These are phyloP conservation scores for Xylaria sp. DNA, from an alignment of 2,329 filamentous ascomycete genomes.

Conservation along the genomic window DNA sequence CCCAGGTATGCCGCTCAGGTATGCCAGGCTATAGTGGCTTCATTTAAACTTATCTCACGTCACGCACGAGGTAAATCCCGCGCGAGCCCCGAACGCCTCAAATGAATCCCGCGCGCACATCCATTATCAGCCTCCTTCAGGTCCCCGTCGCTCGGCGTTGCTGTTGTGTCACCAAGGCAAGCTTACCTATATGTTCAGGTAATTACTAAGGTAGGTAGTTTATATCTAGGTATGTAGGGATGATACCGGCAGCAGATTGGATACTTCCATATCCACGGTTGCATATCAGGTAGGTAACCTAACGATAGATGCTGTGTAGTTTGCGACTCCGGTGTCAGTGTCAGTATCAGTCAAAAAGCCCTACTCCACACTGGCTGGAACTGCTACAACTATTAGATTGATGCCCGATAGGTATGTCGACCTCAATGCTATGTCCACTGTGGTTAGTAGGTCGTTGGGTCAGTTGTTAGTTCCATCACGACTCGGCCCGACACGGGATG, in stretches of 20 bases:
- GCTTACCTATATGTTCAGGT: too few relatives aligned
- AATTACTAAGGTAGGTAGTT: too few relatives aligned
- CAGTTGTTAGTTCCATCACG: constrained; percentile 1
- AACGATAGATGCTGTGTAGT: too few relatives aligned
- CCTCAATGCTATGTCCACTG: too few relatives aligned
- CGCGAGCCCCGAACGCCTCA: constrained; percentile 13
- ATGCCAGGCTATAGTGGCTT: constrained; percentile 8
- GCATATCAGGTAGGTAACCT: too few relatives aligned
- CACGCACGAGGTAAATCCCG: constrained; percentile 6
- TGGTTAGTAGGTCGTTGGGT: too few relatives aligned
- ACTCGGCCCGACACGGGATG: constrained; percentile 12
- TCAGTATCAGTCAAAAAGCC: constrained; percentile 15
- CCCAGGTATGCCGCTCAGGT: too few relatives aligned
- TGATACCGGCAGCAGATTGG: too few relatives aligned
- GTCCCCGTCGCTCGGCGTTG: constrained; percentile 9
- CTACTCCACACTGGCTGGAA: constrained; percentile 2
- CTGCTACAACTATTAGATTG: too few relatives aligned
- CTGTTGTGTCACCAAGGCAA: constrained; percentile 21
- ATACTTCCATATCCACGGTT: too few relatives aligned
- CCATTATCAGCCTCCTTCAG: constrained; percentile 11
- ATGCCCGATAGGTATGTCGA: constrained; percentile 3
- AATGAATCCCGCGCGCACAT: constrained; percentile 1
- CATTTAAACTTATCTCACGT: constrained; percentile 6
- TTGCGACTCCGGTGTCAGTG: too few relatives aligned
- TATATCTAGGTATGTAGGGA: constrained; percentile 11